These are phyloP conservation scores for Colletotrichum sp. DNA, from an alignment of 2,329 filamentous ascomycete genomes.

Conservation along the genomic window DNA sequence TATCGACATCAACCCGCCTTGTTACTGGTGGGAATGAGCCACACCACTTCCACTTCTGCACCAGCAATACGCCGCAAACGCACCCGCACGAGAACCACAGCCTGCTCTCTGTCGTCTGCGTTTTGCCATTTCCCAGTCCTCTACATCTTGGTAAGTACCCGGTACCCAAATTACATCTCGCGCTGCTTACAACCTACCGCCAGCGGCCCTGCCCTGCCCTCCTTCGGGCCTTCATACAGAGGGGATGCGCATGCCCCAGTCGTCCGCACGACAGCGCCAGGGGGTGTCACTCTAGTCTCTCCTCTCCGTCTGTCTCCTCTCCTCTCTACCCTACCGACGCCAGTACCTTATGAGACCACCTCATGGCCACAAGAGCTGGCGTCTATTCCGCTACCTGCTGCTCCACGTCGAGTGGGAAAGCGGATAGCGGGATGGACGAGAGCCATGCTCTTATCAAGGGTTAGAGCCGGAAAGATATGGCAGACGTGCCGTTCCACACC, in stretches of 20 bases:
- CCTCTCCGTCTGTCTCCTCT: background rate
- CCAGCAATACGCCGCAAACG: background rate
- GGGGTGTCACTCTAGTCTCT: background rate
- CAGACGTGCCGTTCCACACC: constrained; percentile 11
- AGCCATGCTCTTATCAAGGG: constrained; percentile 7
- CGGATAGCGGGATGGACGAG: background rate
- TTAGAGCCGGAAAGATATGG: constrained; percentile 8
- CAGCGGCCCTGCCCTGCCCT: background rate
- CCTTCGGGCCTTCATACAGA: constrained; percentile 14
- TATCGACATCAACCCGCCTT: background rate
- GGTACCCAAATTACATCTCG: constrained; percentile 7
- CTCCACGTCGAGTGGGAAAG: constrained; percentile 12
- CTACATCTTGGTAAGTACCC: background rate
- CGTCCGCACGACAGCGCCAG: background rate
- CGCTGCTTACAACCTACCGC: background rate
- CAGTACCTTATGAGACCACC: background rate
- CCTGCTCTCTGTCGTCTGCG: background rate
- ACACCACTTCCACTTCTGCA: background rate
- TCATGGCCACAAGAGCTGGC: background rate
- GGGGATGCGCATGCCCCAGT: constrained; percentile 1
- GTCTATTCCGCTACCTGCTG: background rate
- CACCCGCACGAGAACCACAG: background rate
- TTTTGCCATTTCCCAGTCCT: background rate
- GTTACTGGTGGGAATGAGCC: background rate
- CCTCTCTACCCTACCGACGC: no score